Base-by-base conservation (phyloP, 176 grass and related monocot species). In the Rhipidocladum racemiflorum region DNA sequence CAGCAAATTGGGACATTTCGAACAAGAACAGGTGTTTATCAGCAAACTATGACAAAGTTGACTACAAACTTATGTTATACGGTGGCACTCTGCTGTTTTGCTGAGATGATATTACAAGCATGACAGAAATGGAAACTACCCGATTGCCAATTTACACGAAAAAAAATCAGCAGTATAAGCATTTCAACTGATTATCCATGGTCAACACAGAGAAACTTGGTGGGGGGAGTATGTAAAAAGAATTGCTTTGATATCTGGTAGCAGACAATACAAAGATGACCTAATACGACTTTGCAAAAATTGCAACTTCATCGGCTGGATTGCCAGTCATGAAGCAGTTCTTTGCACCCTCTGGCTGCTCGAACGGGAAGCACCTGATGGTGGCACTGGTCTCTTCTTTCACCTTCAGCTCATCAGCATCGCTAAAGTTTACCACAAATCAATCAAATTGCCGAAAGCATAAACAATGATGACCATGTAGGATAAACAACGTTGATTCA, bases 291-390 rank as follows among this genome's bases (percentile, higher is more conserved):
- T 95, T 91, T 0, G 93, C 93, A 32, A 99, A 99, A 93, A 99
- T 93, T 56, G 96, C 91, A 80, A 95, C 91, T 87, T 99, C 89
- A 29, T 90, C 88, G 11, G 96, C 89, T 20, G 87, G 83, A 68
- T 95, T 95, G 74, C 91, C 93, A 71, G 91, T 99, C 91, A 99
- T 99, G 65, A 99, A 95, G 76, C 96, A 99, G 87, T 91, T 95
- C 85, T 93, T 95, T 51, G 25, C 65, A 55, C 92, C 92, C 79
- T 78, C 88, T 0, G 87, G 96, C 74, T 99, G 96, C 43, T 95
- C 91, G 28, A 99, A 99, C 1, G 96, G 96, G 80, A 91, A 99
- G 89, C 96, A 99, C 44, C 96, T 80, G 88, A 99, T 91, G 75
- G 96, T 99, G 21, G 96, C 92, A 10, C 91, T 87, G 14, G 96